Base-by-base conservation (phyloP, 78 protist species). In the Goniomonas avonlea region DNA sequence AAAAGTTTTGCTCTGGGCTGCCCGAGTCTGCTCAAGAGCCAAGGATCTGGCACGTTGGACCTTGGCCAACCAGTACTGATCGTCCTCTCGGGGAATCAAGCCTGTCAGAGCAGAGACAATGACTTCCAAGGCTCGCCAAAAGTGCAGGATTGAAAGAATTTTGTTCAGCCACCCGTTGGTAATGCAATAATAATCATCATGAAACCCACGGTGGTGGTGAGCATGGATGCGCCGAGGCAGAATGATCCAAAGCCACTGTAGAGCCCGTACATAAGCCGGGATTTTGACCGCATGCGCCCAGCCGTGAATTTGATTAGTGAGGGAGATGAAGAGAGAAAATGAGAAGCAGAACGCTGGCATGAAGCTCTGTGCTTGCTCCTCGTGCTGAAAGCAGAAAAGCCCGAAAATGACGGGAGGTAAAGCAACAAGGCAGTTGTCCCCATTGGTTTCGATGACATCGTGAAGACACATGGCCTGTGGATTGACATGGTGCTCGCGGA, bases 101-200 rank as follows among this genome's bases (percentile, higher is more conserved):
- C 91, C 91, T 63, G 88, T 83, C 9, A 21, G 25, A 0, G 50
- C 48, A 11, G 88, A 78, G 37, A 87, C 71, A 15, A 79, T 74
- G 29, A 73, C 58, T 35, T 87, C 91, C 53, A 77, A 55, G 50
- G 84, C 48, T 31, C 85, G 73, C 91, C 91, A 87, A 45, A 87
- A 87, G 38, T 82, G 78, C 58, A 87, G 83, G 1, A 15, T 9
- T 15, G 17, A 20, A 11, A 74, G 65, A 83, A 83, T 15, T 81
- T 84, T 29, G 77, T 88, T 88, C 48, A 84, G 77, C 92, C 92
- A 88, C 27, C 92, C 92, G 56, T 79, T 88, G 20, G 92, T 88
- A 70, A 88, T 88, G 76, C 92, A 88, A 56, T 88, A 88, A 43
- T 69, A 81, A 32, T 63, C 61, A 32, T 88, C 92, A 59, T 79